These are phyloP conservation scores for Kodamaea alishanica DNA, from an alignment of 1,139 yeast genomes.

Conservation along the genomic window DNA sequence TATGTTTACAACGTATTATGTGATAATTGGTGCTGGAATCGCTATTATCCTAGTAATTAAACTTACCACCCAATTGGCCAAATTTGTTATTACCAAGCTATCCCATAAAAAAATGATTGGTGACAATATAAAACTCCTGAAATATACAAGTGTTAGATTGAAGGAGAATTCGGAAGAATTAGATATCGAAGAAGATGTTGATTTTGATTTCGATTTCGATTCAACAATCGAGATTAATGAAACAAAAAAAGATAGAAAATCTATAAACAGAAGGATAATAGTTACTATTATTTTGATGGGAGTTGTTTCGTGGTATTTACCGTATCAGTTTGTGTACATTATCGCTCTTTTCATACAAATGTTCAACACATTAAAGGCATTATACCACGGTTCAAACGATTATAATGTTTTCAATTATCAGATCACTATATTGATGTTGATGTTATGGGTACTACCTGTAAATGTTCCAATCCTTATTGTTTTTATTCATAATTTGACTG, in stretches of 20 bases:
- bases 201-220: background rate
- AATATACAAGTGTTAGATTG: background rate
- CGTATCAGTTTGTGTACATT: conserved; percentile 74
- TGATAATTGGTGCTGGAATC: conserved; percentile 11
- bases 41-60: conserved; percentile 5
- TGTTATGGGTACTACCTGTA: conserved; percentile 67
- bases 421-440: conserved; percentile 49
- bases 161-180: background rate
- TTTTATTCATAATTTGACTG: conserved; percentile 63
- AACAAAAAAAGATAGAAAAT: background rate
- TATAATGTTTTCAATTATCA: conserved; percentile 45
- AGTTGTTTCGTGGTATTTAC: conserved; percentile 57
- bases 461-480: conserved; percentile 67
- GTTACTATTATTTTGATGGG: conserved; percentile 35
- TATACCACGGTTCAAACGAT: conserved; percentile 11
- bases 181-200: background rate
- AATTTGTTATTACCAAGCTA: background rate
- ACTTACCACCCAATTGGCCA: background rate
- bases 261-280: conserved; percentile 10
- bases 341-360: conserved; percentile 55
- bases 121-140: too few species aligned
- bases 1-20: conserved; percentile 15
- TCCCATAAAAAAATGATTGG: too few species aligned
- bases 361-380: conserved; percentile 37
- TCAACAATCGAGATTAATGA: background rate